Base-by-base conservation (phyloP, 306 rosid genomes). In the Ziziphus jujuba region DNA sequence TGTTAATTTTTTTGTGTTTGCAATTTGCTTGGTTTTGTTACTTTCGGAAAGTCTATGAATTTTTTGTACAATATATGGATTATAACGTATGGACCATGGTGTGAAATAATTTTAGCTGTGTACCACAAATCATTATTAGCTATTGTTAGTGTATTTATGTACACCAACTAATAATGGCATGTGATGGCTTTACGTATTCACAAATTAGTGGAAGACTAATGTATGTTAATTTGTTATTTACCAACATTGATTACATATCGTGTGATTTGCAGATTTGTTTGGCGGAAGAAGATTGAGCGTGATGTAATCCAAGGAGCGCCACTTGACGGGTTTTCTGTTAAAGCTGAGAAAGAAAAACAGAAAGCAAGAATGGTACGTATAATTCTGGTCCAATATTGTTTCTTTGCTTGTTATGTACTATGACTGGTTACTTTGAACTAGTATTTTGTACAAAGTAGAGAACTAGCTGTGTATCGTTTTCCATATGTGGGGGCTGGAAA, bases 201-300 rank as follows among this genome's bases (percentile, higher is more conserved):
- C 31, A 9, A 35, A 6, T 24, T 60, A 50, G 17, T 23, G 50
- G 38, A 35, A 16, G 55, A n/a, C 55, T 50, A 7, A 16, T 48
- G 51, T 34, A 47, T 21, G 15, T n/a, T 28, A 8, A 17, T 56
- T 57, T 67, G 28, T 19, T 8, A 56, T 13, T 7, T 43, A 7
- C 13, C 33, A 25, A 59, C 22, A 34, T 57, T 61, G 47, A 59
- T 31, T 60, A 58, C 31, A 50, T 40, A 7, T 52, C 59, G 19
- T 72, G 45, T 66, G 59, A 56, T 84, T 19, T 78, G 43, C 74
- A 93, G 99, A 72, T 93, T 93, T 88, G 99, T 93, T 36, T 93
- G 99, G 99, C 72, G 96, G 51, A 93, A 93, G 89, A 93, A 93
- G 81, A 93, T 88, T 70, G 99, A 93, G 77, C 91, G 91, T 7